These are phyloP conservation scores for Teunomyces cretensis DNA, from an alignment of 805 yeast genomes.

Conservation along the genomic window DNA sequence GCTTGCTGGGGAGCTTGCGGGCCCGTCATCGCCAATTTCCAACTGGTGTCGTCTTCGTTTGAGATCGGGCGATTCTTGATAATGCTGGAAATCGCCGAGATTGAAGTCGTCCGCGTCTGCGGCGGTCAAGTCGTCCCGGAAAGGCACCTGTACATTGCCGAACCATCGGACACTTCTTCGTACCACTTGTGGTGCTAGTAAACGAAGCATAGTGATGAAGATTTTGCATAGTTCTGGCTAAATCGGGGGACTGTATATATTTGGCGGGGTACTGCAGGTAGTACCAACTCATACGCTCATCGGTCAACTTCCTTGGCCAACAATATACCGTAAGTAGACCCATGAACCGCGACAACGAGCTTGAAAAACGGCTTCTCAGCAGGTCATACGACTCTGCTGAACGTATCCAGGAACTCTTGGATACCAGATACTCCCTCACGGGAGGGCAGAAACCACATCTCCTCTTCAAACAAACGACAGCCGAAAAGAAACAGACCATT, in stretches of 20 bases:
- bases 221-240: too few species aligned
- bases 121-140: slow-evolving; percentile 37
- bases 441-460: slow-evolving; percentile 50
- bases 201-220: background rate
- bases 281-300: background rate
- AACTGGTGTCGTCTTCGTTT: background rate
- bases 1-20: background rate
- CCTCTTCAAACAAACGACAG: slow-evolving; percentile 13
- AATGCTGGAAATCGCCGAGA: slow-evolving; percentile 39
- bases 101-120: slow-evolving; percentile 36
- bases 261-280: background rate
- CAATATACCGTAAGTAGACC: background rate
- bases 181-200: background rate
- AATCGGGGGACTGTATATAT: background rate
- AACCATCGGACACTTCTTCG: slow-evolving; percentile 6
- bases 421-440: slow-evolving; percentile 43
- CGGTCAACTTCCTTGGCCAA: background rate
- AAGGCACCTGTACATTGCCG: slow-evolving; percentile 30
- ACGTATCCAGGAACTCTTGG: slow-evolving; percentile 41
- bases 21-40: background rate
- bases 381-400: slow-evolving; percentile 41
- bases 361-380: slow-evolving; percentile 48
- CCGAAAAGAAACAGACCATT: slow-evolving; percentile 5
- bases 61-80: slow-evolving; percentile 12
- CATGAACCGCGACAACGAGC: slow-evolving; percentile 34